Evolutionary conservation across 164 flowering plant genomes (phyloP), one percentile per base, ranked within the genome.

Genomic region (Warburgia ugandensis): DNA sequence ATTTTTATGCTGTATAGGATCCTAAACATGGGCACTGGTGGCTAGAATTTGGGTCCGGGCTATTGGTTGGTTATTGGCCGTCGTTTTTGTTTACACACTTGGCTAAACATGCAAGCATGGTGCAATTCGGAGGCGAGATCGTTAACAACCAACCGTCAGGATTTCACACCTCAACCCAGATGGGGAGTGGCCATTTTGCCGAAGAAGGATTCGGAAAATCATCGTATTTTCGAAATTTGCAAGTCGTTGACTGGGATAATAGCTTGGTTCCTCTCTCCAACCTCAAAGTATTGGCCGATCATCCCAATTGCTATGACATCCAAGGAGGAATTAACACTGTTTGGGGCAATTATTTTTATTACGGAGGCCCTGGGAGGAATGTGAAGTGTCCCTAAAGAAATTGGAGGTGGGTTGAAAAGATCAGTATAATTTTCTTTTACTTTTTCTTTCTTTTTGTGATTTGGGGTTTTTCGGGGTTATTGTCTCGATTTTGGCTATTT

Each of bases 21-120:
- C 97, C 97, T 5, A 91, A 84, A 55, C 92, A 71, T 56, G 97
- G 96, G 37, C 70, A 91, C 27, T 91, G 97, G 97, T 91, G 97
- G 97, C 80, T 91, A 1, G 70, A 84, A 59, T 78, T 73, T 12
- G 97, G 96, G 8, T 50, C 78, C 0, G 90, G 95, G 2, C 55
- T 72, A 10, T 63, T 86, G 12, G 86, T 91, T 0, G 96, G 98
- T 4, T 91, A 91, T 52, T 91, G 98, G 98, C 98, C 98, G n/a
- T 69, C 77, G 21, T 78, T 74, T 59, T 36, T 91, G 63, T 87
- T 91, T 48, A 87, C 69, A 51, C 94, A 87, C 58, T 44, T 91
- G 28, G 72, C 79, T 36, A 62, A 53, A 26, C 94, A 84, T 56
- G 98, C 98, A 26, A 83, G 66, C 66, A 91, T 91, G 98, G 56